These are phyloP conservation scores for Sarocladium kiliense DNA, from an alignment of 2,329 filamentous ascomycete species.

Conservation along the genomic window DNA sequence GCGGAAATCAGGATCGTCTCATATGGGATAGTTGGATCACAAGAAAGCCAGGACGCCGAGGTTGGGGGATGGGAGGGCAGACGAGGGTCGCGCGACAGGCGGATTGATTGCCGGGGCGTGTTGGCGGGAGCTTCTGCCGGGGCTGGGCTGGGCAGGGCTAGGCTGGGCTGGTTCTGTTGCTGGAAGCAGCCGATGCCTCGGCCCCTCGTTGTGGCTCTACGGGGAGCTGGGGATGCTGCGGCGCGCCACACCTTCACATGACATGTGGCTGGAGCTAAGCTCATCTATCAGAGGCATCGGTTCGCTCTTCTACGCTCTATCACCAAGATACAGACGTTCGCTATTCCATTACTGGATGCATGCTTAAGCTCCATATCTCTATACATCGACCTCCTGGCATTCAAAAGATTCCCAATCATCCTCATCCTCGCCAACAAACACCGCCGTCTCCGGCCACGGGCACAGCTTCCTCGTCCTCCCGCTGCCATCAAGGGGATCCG, in stretches of 20 bases:
- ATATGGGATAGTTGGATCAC: neutral
- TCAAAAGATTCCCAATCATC: constrained; percentile 7
- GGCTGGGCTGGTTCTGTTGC: neutral
- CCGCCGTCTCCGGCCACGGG: constrained; percentile 2
- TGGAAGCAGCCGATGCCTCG: constrained; percentile 6
- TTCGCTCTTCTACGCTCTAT: too few species aligned
- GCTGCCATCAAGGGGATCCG: neutral
- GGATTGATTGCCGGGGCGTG: neutral
- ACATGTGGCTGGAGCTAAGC: neutral
- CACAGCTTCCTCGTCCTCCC: constrained; percentile 2
- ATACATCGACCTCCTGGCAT: neutral
- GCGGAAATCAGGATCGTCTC: neutral
- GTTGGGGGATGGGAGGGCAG: neutral
- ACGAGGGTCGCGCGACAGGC: neutral
- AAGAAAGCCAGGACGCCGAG: constrained; percentile 5
- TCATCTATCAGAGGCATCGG: neutral
- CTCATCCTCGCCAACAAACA: neutral
- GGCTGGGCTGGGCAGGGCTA: neutral
- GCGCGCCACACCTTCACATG: neutral
- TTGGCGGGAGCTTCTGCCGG: constrained; percentile 1
- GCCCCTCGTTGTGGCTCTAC: neutral
- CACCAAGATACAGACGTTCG: too few species aligned
- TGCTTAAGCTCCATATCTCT: neutral
- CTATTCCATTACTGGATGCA: too few species aligned
- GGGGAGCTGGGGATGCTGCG: neutral